A percentile compares a stretch with the other conserved stretches of the same genome.
Conservation (phyloP, 2,329 filamentous ascomycete genomes). For the Lachnellula arida region DNA sequence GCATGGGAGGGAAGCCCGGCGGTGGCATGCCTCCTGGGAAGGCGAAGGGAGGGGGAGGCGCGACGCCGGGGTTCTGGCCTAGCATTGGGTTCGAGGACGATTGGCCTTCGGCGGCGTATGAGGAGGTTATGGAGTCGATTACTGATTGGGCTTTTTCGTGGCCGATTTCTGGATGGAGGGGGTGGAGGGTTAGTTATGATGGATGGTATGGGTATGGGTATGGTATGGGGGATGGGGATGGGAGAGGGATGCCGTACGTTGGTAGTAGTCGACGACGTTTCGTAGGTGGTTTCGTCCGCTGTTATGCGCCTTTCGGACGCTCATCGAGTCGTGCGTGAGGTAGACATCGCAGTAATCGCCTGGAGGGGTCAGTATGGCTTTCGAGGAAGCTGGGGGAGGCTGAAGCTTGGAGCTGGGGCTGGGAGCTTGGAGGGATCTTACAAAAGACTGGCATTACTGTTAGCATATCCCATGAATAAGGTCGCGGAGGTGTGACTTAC, state of each 20-base stretch:
- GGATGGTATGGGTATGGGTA: not conserved
- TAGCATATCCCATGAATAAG: constrained; percentile 27
- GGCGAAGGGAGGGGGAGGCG: constrained; percentile 52
- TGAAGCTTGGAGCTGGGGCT: not conserved
- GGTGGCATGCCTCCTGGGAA: constrained; percentile 54
- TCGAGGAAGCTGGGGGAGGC: constrained; percentile 2
- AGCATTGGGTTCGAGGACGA: constrained; percentile 81
- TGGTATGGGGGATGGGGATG: not conserved
- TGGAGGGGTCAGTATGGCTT: constrained; percentile 27
- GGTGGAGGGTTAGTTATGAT: not conserved
- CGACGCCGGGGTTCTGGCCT: constrained; percentile 53
- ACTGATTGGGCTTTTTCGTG: constrained; percentile 98
- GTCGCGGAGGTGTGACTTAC: constrained; percentile 49
- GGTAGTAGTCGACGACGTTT: constrained; percentile 98
- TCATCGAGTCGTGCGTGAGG: constrained; percentile 99
- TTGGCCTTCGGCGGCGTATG: constrained; percentile 92
- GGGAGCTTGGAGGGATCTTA: constrained; percentile 37
- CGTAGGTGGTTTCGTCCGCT: constrained; percentile 92
- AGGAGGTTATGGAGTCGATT: constrained; percentile 95
- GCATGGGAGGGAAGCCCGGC: constrained; percentile 38
- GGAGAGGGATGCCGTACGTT: constrained; percentile 53
- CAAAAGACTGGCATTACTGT: constrained; percentile 60
- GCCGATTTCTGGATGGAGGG: constrained; percentile 69
- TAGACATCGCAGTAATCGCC: constrained; percentile 99
- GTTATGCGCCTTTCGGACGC: constrained; percentile 98